Conservation (phyloP, 495 filamentous ascomycete genomes). For the Articulospora tetracladia region DNA sequence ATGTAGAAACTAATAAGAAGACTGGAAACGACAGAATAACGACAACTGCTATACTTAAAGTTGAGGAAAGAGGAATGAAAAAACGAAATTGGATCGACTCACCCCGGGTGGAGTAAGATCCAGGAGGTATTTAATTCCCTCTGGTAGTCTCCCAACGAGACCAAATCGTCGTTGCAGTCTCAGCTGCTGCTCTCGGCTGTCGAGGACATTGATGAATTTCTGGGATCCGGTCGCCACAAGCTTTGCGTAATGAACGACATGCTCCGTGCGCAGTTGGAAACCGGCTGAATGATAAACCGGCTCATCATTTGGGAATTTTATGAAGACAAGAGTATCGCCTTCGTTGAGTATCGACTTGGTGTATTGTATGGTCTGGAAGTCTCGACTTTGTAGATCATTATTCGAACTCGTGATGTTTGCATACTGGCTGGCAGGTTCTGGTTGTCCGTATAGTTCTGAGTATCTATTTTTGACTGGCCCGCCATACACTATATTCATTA, state of each 20-base stretch:
- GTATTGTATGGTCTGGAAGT: slow-evolving; percentile 7
- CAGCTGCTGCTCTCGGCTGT: background rate
- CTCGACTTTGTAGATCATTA: background rate
- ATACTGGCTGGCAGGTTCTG: no score
- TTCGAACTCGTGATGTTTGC: no score
- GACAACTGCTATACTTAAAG: no score
- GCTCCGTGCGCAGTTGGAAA: slow-evolving; percentile 21
- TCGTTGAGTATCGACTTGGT: slow-evolving; percentile 9
- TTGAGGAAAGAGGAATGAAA: background rate
- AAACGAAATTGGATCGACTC: background rate
- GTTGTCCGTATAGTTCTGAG: background rate
- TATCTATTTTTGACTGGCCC: no score
- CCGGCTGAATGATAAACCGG: slow-evolving; percentile 22
- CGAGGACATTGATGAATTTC: slow-evolving; percentile 36
- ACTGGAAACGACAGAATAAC: no score
- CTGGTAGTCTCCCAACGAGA: slow-evolving; percentile 11
- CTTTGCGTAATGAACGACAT: slow-evolving; percentile 34
- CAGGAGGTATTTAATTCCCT: slow-evolving; percentile 43
- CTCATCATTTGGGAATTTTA: slow-evolving; percentile 32
- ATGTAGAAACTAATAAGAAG: no score
- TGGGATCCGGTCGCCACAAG: slow-evolving; percentile 37
- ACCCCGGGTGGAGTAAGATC: slow-evolving; percentile 44
- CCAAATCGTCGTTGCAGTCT: background rate
- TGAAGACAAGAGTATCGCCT: slow-evolving; percentile 47
- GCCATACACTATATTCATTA: no score